Percentiles rank a stretch among this genome's conserved stretches.
These are phyloP conservation scores for Triticum aestivum DNA, from an alignment of 176 grass and related monocot genomes.

Conservation along the genomic window IWGSC_CS_RefSeq_v2.1 NC_057801.1:671670472-671670971, in stretches of 20 bases:
- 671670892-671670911: too few species aligned
- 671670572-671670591: constrained; percentile 89
- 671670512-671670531: constrained; percentile 26
- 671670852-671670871: too few species aligned
- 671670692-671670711: background rate
- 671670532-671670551: constrained; percentile 71
- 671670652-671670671: background rate
- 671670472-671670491: too few species aligned
- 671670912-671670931: too few species aligned
- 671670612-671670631: constrained; percentile 92
- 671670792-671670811: background rate
- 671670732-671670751: too few species aligned
- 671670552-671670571: constrained; percentile 67
- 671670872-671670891: too few species aligned
- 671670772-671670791: background rate
- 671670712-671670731: too few species aligned
- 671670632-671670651: constrained; percentile 51
- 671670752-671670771: background rate
- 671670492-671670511: too few species aligned
- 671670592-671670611: constrained; percentile 84
- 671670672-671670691: background rate
- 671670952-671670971: too few species aligned
- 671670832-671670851: too few species aligned
- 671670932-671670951: too few species aligned
- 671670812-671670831: background rate